Evolutionary conservation across 164 flowering plant genomes (phyloP), one percentile per base, ranked within the genome.

Genomic region (Sextonia rubra): DNA sequence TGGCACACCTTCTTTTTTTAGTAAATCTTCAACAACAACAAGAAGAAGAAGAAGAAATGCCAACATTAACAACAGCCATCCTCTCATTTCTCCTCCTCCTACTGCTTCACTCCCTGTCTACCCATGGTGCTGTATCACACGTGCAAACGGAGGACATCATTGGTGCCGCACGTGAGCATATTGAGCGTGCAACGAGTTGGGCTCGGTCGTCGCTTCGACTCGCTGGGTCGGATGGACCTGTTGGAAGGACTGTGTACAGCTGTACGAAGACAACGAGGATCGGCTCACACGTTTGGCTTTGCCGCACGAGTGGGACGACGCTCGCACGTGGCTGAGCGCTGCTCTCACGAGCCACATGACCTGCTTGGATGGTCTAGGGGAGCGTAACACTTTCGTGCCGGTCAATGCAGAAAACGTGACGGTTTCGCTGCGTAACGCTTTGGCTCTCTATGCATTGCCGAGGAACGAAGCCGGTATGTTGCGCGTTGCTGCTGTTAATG

Each of bases 341-440:
- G 86, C 80, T 56, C 66, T 86, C 11, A 81, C 88, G 0, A 80
- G 77, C 80, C 90, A 86, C 60, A 69, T 80, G 73, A 83, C 84
- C 69, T 90, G 91, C 68, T 77, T 88, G 81, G 94, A 88, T 76
- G 87, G 90, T 3, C 75, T 88, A 67, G 64, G 56, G 0, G 86
- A 82, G 74, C 76, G 37, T 52, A 78, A 82, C 1, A 23, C 7
- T 22, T 17, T 24, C 64, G 25, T 74, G 15, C 64, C 64, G 58
- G 71, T 65, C 2, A 25, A 4, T 47, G 74, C 75, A 29, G 74
- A 67, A 5, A 88, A 88, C 65, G 68, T 86, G 74, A 82, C 84
- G n/a, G 6, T 18, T 30, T 44, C 77, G 65, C 78, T 90, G 29
- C 24, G 79, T 44, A 72, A 81, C 48, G 88, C 88, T 37, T 75